Percentiles rank a stretch among this genome's conserved stretches.
These are phyloP conservation scores for Globisporangium apiculatum DNA, from an alignment of 352 stramenopile genomes.

Conservation along the genomic window DNA sequence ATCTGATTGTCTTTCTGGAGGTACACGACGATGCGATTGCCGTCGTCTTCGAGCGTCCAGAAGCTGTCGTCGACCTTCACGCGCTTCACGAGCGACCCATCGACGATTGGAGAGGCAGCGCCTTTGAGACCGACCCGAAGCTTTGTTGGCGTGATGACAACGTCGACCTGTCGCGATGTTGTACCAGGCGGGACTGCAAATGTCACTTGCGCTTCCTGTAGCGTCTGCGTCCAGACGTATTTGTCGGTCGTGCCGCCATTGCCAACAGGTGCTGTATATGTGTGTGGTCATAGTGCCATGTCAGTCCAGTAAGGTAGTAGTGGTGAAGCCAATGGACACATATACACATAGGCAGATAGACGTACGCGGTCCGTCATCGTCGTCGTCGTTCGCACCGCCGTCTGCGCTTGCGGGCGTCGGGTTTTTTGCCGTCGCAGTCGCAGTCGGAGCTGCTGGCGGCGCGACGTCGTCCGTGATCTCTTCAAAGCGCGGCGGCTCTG, in stretches of 20 bases:
- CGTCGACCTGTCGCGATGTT: conserved; percentile 89
- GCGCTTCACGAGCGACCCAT: conserved; percentile 92
- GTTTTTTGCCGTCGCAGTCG: conserved; percentile 9
- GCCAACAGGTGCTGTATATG: conserved; percentile 61
- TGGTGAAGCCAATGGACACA: no score
- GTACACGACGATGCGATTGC: conserved; percentile 88
- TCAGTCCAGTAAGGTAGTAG: no score
- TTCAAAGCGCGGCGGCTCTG: conserved; percentile 61
- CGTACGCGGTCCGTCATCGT: conserved; percentile 63
- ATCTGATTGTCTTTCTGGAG: conserved; percentile 99
- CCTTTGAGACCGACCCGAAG: conserved; percentile 89
- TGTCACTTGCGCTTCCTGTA: conserved; percentile 92
- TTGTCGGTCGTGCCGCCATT: conserved; percentile 91
- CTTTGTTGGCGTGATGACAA: conserved; percentile 88
- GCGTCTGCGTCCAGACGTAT: conserved; percentile 98
- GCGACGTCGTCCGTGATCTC: conserved; percentile 39
- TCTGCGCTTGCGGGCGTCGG: not conserved
- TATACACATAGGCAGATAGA: no score
- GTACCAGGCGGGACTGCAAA: conserved; percentile 91
- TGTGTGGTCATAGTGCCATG: no score
- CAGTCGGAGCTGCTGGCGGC: not conserved
- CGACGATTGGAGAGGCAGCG: conserved; percentile 47
- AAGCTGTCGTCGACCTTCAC: conserved; percentile 98
- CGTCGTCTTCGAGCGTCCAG: conserved; percentile 94
- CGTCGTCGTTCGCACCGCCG: conserved; percentile 38